Conservation (phyloP, 1,284 basidiomycete species). For the Hemileia vastatrix region DNA sequence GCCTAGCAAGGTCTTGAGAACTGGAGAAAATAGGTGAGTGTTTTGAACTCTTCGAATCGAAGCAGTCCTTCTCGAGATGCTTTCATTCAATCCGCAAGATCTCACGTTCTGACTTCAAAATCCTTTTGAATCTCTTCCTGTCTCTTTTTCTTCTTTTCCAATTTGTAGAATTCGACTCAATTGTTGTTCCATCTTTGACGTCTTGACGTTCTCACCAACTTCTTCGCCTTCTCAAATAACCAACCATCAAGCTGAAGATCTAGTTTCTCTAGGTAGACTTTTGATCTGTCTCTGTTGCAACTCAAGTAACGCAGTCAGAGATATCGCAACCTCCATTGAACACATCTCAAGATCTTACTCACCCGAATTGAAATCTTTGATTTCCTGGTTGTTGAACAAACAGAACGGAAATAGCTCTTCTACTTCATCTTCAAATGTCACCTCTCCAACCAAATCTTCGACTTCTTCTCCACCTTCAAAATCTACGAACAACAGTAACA, state of each 20-base stretch:
- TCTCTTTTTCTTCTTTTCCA: background rate
- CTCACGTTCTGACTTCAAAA: too few species aligned
- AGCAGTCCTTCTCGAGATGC: too few species aligned
- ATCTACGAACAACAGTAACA: constrained; percentile 1
- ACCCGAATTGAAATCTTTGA: constrained; percentile 57
- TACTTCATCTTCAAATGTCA: constrained; percentile 1
- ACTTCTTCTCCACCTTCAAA: background rate
- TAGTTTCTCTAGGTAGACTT: constrained; percentile 74
- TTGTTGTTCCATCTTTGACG: constrained; percentile 73
- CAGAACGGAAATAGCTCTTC: background rate
- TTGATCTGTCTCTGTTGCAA: constrained; percentile 53
- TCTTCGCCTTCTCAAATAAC: constrained; percentile 54
- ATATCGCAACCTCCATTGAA: constrained; percentile 69
- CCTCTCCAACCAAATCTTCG: background rate
- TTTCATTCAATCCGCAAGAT: too few species aligned
- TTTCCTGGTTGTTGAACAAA: background rate
- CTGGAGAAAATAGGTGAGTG: constrained; percentile 69
- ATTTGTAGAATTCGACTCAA: constrained; percentile 45
- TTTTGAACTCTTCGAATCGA: too few species aligned
- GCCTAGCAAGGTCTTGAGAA: constrained; percentile 75
- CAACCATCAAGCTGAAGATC: constrained; percentile 62
- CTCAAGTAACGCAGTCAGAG: constrained; percentile 46
- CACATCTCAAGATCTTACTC: constrained; percentile 65
- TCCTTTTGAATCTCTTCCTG: background rate
- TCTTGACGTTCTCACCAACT: constrained; percentile 62